Base-by-base conservation (phyloP, 2,329 filamentous ascomycete genomes). In the Neoscytalidium dimidiatum region DNA sequence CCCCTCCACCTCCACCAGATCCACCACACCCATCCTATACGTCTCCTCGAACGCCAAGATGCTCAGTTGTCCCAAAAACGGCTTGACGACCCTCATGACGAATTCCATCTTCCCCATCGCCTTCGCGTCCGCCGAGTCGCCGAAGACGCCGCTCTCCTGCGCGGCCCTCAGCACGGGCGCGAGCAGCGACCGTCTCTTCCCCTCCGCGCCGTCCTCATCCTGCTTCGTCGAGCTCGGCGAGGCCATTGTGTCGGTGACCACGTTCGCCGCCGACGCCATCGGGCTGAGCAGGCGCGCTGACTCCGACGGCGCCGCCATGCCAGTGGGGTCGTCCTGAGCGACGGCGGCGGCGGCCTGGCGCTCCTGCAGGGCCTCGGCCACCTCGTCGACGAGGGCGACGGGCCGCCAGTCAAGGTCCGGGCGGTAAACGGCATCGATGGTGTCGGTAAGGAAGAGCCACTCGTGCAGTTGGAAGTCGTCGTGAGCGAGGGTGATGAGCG, bases 391-490 rank as follows among this genome's bases (percentile, higher is more conserved):
- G 4, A 98, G 84, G 2, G 92, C 92, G 2, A 91, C 81, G 1
- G 92, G 85, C 66, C 88, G 85, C 79, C 89, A 90, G 60, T 83
- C 81, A 33, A 48, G 31, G 14, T 87, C 80, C 0, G 92, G 89
- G 13, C 91, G 88, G 78, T 99, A 96, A 35, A 99, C 91, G 1
- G 95, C 94, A 72, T 99, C 95, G 68, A 97, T 94, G 14, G 94
- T 98, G 77, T 99, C 95, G 1, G 93, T 96, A 64, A 99, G 89
- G 77, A 97, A 99, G 3, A 98, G 86, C 95, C 95, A 99, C 81
- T 97, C 92, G 72, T 96, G 90, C n/a, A 98, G 86, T 77, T 98
- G 95, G 79, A 98, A 99, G 75, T 99, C 95, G 70, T 99, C 95
- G 0, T 94, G 94, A 4, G 91, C 90, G 7, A 94, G 83, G 48